Conservation (phyloP, 768 basidiomycete genomes). For the Rhodosporidiobolus odoratus region DNA sequence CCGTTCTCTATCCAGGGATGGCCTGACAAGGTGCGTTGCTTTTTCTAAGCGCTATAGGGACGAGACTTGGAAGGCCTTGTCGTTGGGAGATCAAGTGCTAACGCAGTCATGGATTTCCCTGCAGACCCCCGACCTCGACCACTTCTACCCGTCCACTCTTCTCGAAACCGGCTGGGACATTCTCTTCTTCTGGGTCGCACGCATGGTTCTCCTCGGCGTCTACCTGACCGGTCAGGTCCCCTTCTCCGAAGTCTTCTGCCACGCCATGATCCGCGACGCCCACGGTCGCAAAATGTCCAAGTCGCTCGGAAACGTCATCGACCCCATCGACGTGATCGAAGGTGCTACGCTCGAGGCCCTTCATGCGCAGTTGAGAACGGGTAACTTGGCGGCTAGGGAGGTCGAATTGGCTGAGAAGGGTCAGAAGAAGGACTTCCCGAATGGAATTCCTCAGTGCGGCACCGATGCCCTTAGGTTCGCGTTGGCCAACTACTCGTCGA, state of each 20-base stretch:
- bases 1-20: constrained; percentile 96
- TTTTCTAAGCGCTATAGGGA: neutral
- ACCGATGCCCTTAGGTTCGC: constrained; percentile 94
- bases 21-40: constrained; percentile 69
- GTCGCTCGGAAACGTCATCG: constrained; percentile 94
- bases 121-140: constrained; percentile 68
- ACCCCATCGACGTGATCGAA: constrained; percentile 89
- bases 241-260: constrained; percentile 91
- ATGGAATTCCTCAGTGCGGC: constrained; percentile 97
- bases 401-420: constrained; percentile 82
- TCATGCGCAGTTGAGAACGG: constrained; percentile 77
- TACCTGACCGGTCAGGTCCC: constrained; percentile 85
- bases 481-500: constrained; percentile 85
- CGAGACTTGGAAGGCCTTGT: neutral
- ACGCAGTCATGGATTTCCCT: constrained; percentile 1
- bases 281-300: constrained; percentile 99
- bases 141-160: constrained; percentile 82
- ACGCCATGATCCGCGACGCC: constrained; percentile 98
- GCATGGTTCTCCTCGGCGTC: constrained; percentile 91
- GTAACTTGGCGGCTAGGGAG: constrained; percentile 90
- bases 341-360: constrained; percentile 72
- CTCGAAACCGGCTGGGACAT: constrained; percentile 99
- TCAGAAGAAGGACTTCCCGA: constrained; percentile 98
- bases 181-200: constrained; percentile 99
- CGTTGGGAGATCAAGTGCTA: too few relatives aligned